Evolutionary conservation across 805 yeast genomes (phyloP).

Genomic region (Hanseniaspora nectarophila): DNA sequence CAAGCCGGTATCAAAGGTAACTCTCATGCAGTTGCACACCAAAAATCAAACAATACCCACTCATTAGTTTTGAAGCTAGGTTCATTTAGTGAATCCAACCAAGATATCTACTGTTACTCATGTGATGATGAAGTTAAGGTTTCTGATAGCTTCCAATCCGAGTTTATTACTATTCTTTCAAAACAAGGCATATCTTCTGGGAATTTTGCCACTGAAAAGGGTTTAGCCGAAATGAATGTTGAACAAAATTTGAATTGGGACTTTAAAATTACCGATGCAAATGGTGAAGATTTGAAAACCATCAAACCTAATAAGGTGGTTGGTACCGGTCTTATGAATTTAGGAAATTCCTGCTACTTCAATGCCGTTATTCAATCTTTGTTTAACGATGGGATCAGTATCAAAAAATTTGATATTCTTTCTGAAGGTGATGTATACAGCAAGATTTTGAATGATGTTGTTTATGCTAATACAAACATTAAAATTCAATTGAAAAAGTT

Average conservation of each 20-base stretch:
- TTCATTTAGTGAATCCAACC: conserved; percentile 60
- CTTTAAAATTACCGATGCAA: conserved; percentile 61
- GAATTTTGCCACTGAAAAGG: conserved; percentile 67
- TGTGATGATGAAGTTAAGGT: conserved; percentile 85
- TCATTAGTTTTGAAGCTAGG: conserved; percentile 85
- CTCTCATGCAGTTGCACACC: conserved; percentile 77
- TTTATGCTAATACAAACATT: conserved; percentile 52
- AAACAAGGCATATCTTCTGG: conserved; percentile 56
- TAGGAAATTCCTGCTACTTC: conserved; percentile 88
- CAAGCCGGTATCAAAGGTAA: conserved; percentile 94
- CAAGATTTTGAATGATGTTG: conserved; percentile 31
- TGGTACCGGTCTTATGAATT: conserved; percentile 76
- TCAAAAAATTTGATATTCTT: neutral
- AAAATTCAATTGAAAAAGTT: conserved; percentile 67
- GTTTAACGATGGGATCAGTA: conserved; percentile 31
- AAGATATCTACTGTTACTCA: conserved; percentile 75
- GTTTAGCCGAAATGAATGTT: conserved; percentile 74
- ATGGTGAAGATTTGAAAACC: conserved; percentile 53
- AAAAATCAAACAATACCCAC: conserved; percentile 42
- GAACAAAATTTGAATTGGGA: conserved; percentile 94
- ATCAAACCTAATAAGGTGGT: conserved; percentile 31
- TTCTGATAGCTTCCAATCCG: conserved; percentile 30
- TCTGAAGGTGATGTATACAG: conserved; percentile 23
- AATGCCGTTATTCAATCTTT: conserved; percentile 70
- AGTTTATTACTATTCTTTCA: conserved; percentile 29